Conservation (phyloP, 495 filamentous ascomycete genomes). For the Melanomma pulvis-pyrius region DNA sequence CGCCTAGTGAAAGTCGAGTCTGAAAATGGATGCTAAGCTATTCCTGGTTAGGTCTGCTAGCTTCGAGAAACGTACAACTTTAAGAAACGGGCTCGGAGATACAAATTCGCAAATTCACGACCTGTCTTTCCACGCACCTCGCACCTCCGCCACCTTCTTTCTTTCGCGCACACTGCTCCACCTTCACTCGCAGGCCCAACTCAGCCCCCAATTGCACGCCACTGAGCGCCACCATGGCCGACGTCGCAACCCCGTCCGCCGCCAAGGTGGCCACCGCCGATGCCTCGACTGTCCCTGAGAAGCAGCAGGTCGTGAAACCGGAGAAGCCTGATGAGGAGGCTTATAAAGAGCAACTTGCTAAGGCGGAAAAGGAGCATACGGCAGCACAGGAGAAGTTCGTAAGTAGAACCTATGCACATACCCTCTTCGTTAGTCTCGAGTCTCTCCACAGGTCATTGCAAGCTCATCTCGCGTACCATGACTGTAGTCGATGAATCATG, state of each 20-base stretch:
- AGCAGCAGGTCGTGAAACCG: conserved; percentile 44
- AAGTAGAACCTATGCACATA: conserved; percentile 46
- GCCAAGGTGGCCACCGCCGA: conserved; percentile 34
- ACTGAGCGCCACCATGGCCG: conserved; percentile 38
- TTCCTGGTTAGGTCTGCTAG: too few relatives aligned
- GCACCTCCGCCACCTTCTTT: too few relatives aligned
- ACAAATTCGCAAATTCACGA: too few relatives aligned
- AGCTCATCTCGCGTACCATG: too few relatives aligned
- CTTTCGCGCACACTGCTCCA: too few relatives aligned
- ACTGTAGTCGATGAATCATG: too few relatives aligned
- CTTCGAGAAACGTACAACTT: too few relatives aligned
- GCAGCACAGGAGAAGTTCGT: conserved; percentile 76
- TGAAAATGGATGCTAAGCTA: too few relatives aligned
- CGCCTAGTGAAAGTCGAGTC: too few relatives aligned
- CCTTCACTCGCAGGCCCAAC: not conserved
- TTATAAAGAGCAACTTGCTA: conserved; percentile 71
- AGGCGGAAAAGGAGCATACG: conserved; percentile 81
- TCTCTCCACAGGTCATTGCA: not conserved
- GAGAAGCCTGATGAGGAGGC: conserved; percentile 70
- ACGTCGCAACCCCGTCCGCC: conserved; percentile 39
- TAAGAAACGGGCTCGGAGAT: too few relatives aligned
- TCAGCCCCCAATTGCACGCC: not conserved
- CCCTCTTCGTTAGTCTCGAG: not conserved
- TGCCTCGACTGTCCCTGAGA: conserved; percentile 28
- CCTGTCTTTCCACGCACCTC: too few relatives aligned